These are phyloP conservation scores for Trichoderma lentiforme DNA, from an alignment of 2,329 filamentous ascomycete genomes.

Conservation along the genomic window DNA sequence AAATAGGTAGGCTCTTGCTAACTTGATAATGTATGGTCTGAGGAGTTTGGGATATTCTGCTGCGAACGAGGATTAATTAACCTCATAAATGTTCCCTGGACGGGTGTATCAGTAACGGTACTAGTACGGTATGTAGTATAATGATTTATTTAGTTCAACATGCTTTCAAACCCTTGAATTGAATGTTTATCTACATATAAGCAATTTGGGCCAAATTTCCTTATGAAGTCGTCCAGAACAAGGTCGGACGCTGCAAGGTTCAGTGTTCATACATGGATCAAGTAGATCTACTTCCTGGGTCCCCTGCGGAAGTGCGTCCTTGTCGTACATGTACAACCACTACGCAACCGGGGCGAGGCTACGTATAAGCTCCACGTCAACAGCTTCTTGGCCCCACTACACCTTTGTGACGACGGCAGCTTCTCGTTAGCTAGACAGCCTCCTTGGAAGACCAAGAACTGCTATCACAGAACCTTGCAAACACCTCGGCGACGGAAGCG, in stretches of 20 bases:
- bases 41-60: constrained; percentile 14
- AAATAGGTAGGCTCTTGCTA: neutral
- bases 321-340: neutral
- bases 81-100: neutral
- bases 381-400: constrained; percentile 10
- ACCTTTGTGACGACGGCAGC: neutral
- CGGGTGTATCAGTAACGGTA: constrained; percentile 1
- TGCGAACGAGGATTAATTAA: constrained; percentile 7
- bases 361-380: constrained; percentile 10
- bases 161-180: neutral
- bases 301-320: neutral
- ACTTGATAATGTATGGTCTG: constrained; percentile 15
- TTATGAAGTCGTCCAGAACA: neutral
- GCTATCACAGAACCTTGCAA: neutral
- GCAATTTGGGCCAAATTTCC: neutral
- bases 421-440: neutral
- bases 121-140: constrained; percentile 2
- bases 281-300: neutral
- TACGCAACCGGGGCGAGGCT: neutral
- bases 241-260: neutral
- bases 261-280: neutral
- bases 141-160: constrained; percentile 3
- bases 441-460: neutral
- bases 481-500: neutral
- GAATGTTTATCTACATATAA: neutral